Conservation (phyloP, 805 yeast species). For the Candida schatavii region DNA sequence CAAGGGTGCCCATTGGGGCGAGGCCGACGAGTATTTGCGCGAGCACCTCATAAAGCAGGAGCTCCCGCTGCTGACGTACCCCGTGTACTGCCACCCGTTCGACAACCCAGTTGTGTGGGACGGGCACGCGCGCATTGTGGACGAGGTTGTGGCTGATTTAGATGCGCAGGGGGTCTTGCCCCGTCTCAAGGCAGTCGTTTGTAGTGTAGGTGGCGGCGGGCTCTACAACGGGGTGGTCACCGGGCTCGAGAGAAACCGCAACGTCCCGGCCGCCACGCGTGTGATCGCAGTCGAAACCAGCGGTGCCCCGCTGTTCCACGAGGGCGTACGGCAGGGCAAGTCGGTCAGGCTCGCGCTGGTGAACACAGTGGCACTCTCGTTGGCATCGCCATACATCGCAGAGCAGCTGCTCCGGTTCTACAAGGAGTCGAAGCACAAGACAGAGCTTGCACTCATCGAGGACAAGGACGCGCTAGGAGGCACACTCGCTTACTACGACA, state of each 20-base stretch:
- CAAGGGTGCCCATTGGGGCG: slow-evolving; percentile 46
- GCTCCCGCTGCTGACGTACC: slow-evolving; percentile 11
- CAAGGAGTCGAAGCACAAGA: slow-evolving; percentile 11
- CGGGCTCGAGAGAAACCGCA: slow-evolving; percentile 18
- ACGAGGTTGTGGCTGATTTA: slow-evolving; percentile 15
- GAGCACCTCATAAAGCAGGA: slow-evolving; percentile 12
- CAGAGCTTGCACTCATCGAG: slow-evolving; percentile 20
- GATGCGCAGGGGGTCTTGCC: slow-evolving; percentile 14
- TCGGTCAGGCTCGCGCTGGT: slow-evolving; percentile 17
- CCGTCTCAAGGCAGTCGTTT: slow-evolving; percentile 25
- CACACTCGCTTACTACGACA: slow-evolving; percentile 47
- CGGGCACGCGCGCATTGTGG: slow-evolving; percentile 26
- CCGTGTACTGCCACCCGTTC: slow-evolving; percentile 33
- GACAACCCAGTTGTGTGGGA: slow-evolving; percentile 29
- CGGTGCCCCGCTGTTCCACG: slow-evolving; percentile 22
- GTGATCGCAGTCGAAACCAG: slow-evolving; percentile 27
- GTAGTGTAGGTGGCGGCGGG: slow-evolving; percentile 38
- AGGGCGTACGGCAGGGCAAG: slow-evolving; percentile 18
- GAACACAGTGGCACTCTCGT: slow-evolving; percentile 23
- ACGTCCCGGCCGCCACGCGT: no score
- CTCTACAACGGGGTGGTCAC: slow-evolving; percentile 26
- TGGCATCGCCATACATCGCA: slow-evolving; percentile 29
- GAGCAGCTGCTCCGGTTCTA: slow-evolving; percentile 16
- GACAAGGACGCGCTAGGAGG: slow-evolving; percentile 58
- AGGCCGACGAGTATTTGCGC: slow-evolving; percentile 35